These are phyloP conservation scores for Lanmaoa rubissima DNA, from an alignment of 768 basidiomycete species.

Conservation along the genomic window DNA sequence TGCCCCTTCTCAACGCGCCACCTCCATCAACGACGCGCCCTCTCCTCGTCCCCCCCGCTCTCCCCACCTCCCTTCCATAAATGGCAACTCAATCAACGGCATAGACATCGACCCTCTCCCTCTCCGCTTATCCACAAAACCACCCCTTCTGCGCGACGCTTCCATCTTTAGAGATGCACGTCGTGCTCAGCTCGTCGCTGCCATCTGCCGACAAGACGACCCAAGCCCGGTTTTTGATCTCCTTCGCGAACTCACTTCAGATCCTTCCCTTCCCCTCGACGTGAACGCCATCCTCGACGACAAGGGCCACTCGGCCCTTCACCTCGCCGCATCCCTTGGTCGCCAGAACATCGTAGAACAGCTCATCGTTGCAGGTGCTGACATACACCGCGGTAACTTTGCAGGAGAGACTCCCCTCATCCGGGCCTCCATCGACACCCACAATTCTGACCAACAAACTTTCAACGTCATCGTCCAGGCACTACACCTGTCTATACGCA, in stretches of 20 bases:
- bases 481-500: constrained; percentile 76
- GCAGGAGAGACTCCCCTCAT: constrained; percentile 94
- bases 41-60: constrained; percentile 42
- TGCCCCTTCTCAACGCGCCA: constrained; percentile 24
- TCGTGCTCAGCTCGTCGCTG: constrained; percentile 59
- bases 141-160: constrained; percentile 54
- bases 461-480: constrained; percentile 65
- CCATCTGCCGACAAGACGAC: constrained; percentile 71
- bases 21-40: constrained; percentile 33
- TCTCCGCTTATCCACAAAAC: constrained; percentile 68
- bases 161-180: constrained; percentile 50
- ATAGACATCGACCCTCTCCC: constrained; percentile 45
- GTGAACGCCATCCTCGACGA: constrained; percentile 89
- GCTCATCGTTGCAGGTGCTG: constrained; percentile 76
- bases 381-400: constrained; percentile 88
- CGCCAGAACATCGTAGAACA: constrained; percentile 64
- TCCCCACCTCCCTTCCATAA: constrained; percentile 44
- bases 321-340: constrained; percentile 87
- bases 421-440: constrained; percentile 85
- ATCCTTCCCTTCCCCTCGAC: constrained; percentile 43
- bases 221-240: constrained; percentile 58
- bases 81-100: constrained; percentile 44
- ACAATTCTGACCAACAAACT: constrained; percentile 75
- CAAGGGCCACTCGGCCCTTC: constrained; percentile 91
- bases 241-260: constrained; percentile 59